Evolutionary conservation across 768 basidiomycete genomes (phyloP), one percentile per base, ranked within the genome.

Genomic region (Russula virescens): DNA sequence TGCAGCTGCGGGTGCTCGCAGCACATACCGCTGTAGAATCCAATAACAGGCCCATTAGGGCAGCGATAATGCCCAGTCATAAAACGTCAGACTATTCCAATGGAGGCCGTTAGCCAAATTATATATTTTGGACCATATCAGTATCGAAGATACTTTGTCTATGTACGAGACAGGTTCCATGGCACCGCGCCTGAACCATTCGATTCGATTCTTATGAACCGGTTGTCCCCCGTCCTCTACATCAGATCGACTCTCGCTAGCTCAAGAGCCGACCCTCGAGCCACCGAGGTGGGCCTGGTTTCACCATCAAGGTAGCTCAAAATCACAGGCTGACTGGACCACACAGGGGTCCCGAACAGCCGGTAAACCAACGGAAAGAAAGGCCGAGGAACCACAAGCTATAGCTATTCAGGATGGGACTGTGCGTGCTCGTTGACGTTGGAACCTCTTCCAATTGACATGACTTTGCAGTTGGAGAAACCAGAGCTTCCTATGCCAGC

Each of bases 201-300:
- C 40, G 7, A 43, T 40, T 51, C 16, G 5, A 43, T 19, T 19
- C 42, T 54, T 25, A 64, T 64, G 63, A 60, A 64, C 53, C 63
- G 58, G 35, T 48, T 64, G 23, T 4, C 63, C 40, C 40, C 63
- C 26, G 34, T 64, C 9, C 58, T 64, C 25, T 64, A 55, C 53
- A 60, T 64, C 34, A 48, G 63, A 45, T 64, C 63, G 35, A 64
- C 63, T n/a, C 53, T 64, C 25, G 38, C 58, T n/a, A 55, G 47
- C 40, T 49, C 58, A 35, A 50, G 40, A 21, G 53, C 31, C 35
- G 19, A 60, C 40, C 46, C 14, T 10, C 9, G n/a, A 23, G 31
- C 11, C 45, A 47, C 26, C 18, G 28, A 48, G 62, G 62, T 54
- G 18, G 26, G 58, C 14, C n/a, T 3, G 31, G 10, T 19, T 14